A percentile compares a stretch with the other conserved stretches of the same genome.
These are phyloP conservation scores for Hymenoscyphus linearis DNA, from an alignment of 2,329 filamentous ascomycete species.

Conservation along the genomic window DNA sequence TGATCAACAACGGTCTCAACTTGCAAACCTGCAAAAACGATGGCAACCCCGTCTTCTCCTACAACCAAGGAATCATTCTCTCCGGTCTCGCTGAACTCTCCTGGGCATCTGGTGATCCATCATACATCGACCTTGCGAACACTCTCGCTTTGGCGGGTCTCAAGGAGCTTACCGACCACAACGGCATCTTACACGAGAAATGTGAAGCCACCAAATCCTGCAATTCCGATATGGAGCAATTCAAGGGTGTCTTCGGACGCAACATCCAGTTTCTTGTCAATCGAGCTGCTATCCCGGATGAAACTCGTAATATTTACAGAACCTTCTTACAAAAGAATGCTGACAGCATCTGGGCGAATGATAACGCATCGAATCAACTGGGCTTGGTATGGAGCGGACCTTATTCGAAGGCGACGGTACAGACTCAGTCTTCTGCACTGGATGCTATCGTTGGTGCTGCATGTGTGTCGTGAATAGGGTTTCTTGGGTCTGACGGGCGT, in stretches of 20 bases:
- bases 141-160: conserved; percentile 52
- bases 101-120: conserved; percentile 41
- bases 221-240: conserved; percentile 50
- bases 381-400: conserved; percentile 64
- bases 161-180: conserved; percentile 36
- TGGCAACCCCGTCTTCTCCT: conserved; percentile 41
- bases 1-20: conserved; percentile 50
- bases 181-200: conserved; percentile 47
- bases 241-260: conserved; percentile 67
- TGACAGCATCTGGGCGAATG: conserved; percentile 57
- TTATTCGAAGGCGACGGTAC: conserved; percentile 46
- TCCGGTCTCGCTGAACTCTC: conserved; percentile 51
- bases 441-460: conserved; percentile 61
- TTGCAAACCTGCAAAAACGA: conserved; percentile 45
- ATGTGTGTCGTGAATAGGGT: conserved; percentile 13
- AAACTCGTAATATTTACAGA: conserved; percentile 36
- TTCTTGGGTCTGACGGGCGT: background rate
- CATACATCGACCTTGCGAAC: conserved; percentile 43
- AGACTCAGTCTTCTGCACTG: conserved; percentile 59
- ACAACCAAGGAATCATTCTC: conserved; percentile 59
- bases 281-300: conserved; percentile 10
- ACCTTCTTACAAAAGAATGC: conserved; percentile 57
- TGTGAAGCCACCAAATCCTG: conserved; percentile 44
- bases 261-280: conserved; percentile 56
- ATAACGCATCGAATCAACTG: conserved; percentile 48